Evolutionary conservation across 192 early-diverging fungal species (phyloP).

Genomic region (Entophlyctis luteolus): DNA sequence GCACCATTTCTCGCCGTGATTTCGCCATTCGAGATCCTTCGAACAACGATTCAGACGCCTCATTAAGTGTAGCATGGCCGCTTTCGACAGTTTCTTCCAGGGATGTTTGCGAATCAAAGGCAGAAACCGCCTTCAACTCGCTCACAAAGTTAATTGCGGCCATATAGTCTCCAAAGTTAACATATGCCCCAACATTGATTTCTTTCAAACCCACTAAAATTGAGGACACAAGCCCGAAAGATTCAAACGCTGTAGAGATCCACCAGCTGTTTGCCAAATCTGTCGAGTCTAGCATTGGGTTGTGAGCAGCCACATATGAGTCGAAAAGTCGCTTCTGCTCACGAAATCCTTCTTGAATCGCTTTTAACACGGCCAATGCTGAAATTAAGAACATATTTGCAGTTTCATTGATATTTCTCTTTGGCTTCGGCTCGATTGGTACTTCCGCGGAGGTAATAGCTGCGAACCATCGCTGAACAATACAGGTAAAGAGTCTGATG

Average conservation of each 20-base stretch:
- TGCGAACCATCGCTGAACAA: constrained; percentile 6
- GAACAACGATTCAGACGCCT: too few relatives aligned
- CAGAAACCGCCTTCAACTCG: too few relatives aligned
- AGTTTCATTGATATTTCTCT: background rate
- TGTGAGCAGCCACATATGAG: too few relatives aligned
- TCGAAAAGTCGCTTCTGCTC: background rate
- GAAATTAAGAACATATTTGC: background rate
- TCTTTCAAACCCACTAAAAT: too few relatives aligned
- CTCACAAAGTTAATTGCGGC: too few relatives aligned
- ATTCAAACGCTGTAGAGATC: background rate
- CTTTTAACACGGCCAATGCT: background rate
- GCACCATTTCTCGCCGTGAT: too few relatives aligned
- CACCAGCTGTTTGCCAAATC: background rate
- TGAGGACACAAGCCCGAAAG: background rate
- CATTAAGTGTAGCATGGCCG: too few relatives aligned
- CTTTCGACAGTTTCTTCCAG: too few relatives aligned
- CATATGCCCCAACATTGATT: too few relatives aligned
- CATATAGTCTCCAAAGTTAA: too few relatives aligned
- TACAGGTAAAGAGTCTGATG: constrained; percentile 14
- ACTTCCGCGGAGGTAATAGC: background rate
- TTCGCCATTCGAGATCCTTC: too few relatives aligned
- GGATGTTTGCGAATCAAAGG: too few relatives aligned
- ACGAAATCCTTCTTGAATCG: background rate
- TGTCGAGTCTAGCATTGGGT: background rate
- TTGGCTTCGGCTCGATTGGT: background rate